Evolutionary conservation across 495 filamentous ascomycete species (phyloP), one percentile per base, ranked within the genome.

Genomic region (Aspergillus funiculosus): DNA sequence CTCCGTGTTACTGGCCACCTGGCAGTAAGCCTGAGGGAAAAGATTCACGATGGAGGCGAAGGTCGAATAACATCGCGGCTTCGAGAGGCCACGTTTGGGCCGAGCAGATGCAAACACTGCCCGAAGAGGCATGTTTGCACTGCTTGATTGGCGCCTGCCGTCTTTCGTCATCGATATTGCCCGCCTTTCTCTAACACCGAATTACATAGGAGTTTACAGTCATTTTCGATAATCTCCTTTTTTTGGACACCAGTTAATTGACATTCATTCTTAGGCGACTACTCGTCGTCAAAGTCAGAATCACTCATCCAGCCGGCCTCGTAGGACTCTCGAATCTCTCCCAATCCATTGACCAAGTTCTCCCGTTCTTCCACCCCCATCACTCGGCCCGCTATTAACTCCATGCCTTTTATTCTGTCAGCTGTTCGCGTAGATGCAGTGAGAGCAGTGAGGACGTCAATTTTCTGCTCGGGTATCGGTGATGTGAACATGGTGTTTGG

Each of bases 281-380:
- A n/a, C n/a, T n/a, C 89, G 51, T 89, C 85, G 27, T 85, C 88
- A 8, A 81, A 81, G 36, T 94, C 89, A 36, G 80, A 85, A 43
- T 82, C 89, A 63, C 86, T 90, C 27, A 81, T 78, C 88, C 89
- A 97, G 1, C 89, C 91, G 39, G 90, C 86, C 56, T 87, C 82
- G 58, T 94, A 97, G 47, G 81, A 82, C 57, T 95, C 91, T 8
- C 83, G 80, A 46, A 96, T 83, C 54, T 86, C 85, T 32, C 82
- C 82, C 20, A 98, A 70, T n/a, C 87, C 83, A 54, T 95, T 90
- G 5, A 79, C 75, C 25, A 98, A 72, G 9, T 71, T 73, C 65
- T 98, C 92, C 8, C 86, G 76, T 52, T 96, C 90, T 46, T 89
- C 85, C 6, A 95, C 55, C 2, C 74, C 73, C 20, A 88, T 72